Base-by-base conservation (phyloP, 305 asterid genomes). In the Andrographis paniculata region DNA sequence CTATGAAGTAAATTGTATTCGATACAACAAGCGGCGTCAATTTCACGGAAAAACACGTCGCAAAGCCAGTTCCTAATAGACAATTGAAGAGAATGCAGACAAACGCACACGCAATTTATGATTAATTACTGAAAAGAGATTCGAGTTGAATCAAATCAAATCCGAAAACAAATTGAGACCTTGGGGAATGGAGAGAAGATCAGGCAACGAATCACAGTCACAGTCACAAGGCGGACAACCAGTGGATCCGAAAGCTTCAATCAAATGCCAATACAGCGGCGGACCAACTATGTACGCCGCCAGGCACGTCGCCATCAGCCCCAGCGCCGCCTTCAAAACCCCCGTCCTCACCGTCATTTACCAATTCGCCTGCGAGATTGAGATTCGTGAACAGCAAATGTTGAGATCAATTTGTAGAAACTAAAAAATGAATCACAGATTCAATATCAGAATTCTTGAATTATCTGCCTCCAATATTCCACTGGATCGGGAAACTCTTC, bases 191-290 rank as follows among this genome's bases (percentile, higher is more conserved):
- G 42, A 13, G 42, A 37, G 42, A n/a, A 37, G 17, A 1, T 27
- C 9, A 4, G 37, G 37, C 14, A 31, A 14, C 0, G 42, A 3
- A 37, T 37, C 42, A 12, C 42, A 37, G 17, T 2, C 17, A n/a
- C 42, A 37, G 5, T 37, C 17, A n/a, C 42, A 37, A 7, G 17
- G 17, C 17, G 42, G 42, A n/a, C 42, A 37, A 5, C 0, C 17
- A 12, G 42, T 2, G 42, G 16, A 14, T 9, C 1, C 17, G 17
- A 37, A 37, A 4, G 17, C 42, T 37, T 37, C 42, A 17, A n/a
- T 37, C 42, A 37, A 37, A 37, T 37, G 16, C 42, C 42, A 37
- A 37, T 37, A 37, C 42, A 37, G 17, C 42, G 42, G 42, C 12
- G 17, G 42, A 37, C 3, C 16, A 13, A 37, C 42, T 37, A 37